phyloP scores from a whole-genome alignment of 2,329 filamentous ascomycete genomes.

The Arthrobotrys sphaeroides region DNA sequence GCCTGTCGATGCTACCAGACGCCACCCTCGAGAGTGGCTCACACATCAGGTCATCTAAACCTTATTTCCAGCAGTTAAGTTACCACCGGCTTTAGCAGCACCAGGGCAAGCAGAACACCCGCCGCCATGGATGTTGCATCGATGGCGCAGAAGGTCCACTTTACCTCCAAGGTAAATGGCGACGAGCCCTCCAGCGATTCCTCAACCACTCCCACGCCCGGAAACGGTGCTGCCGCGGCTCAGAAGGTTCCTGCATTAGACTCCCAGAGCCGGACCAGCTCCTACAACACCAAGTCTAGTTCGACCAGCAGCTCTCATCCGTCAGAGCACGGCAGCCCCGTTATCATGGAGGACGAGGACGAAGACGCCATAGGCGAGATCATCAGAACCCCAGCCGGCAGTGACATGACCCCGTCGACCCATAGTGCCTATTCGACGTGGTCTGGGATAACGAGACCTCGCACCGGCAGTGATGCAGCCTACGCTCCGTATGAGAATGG shows the following conservation, averaged over 20 bases:
- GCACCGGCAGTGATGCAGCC: conserved; percentile 61
- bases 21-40: conserved; percentile 43
- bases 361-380: conserved; percentile 52
- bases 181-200: conserved; percentile 49
- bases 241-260: conserved; percentile 21
- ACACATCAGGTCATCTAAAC: conserved; percentile 43
- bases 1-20: conserved; percentile 20
- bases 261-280: conserved; percentile 38
- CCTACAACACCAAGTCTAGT: conserved; percentile 39
- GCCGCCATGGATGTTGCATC: conserved; percentile 44
- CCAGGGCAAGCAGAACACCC: background rate
- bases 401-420: conserved; percentile 53
- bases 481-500: conserved; percentile 61
- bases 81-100: background rate
- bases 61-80: conserved; percentile 16
- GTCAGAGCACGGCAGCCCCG: conserved; percentile 43
- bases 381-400: conserved; percentile 45
- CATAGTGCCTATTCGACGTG: conserved; percentile 56
- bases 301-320: conserved; percentile 33
- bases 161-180: conserved; percentile 40
- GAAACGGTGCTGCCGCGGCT: background rate
- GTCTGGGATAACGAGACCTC: conserved; percentile 55
- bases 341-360: conserved; percentile 53
- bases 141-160: conserved; percentile 44
- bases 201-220: conserved; percentile 21